These are phyloP conservation scores for Colletotrichum aenigma DNA, from an alignment of 2,329 filamentous ascomycete species.

Conservation along the genomic window DNA sequence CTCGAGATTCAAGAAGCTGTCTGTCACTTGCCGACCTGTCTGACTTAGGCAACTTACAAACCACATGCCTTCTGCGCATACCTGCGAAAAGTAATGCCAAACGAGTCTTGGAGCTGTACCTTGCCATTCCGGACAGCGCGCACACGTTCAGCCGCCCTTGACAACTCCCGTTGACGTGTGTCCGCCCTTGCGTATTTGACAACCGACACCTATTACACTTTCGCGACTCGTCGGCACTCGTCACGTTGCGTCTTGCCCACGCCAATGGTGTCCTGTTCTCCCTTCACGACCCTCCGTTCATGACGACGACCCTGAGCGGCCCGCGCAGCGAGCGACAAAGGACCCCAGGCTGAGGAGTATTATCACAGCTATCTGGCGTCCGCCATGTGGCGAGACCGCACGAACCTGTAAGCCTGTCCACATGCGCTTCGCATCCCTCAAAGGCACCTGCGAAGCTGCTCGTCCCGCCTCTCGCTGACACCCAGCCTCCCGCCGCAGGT, in stretches of 20 bases:
- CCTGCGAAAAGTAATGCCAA: background rate
- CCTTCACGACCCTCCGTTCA: slow-evolving; percentile 1
- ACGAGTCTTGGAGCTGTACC: background rate
- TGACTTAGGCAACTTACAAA: background rate
- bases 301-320: slow-evolving; percentile 15
- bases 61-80: background rate
- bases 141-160: background rate
- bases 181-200: background rate
- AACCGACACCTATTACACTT: background rate
- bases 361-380: slow-evolving; percentile 42
- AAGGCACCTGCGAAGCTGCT: background rate
- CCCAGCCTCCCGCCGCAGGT: slow-evolving; percentile 59
- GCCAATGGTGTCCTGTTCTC: slow-evolving; percentile 6
- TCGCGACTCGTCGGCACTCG: background rate
- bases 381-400: slow-evolving; percentile 99
- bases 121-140: background rate
- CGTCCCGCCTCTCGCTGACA: slow-evolving; percentile 29
- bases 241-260: background rate
- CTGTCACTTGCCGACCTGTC: background rate
- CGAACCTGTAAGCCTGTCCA: slow-evolving; percentile 77
- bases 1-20: background rate
- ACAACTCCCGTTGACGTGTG: background rate
- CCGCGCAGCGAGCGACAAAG: slow-evolving; percentile 20
- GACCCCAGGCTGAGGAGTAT: slow-evolving; percentile 16
- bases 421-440: slow-evolving; percentile 14